Evolutionary conservation across 2,329 filamentous ascomycete species (phyloP), one percentile per base, ranked within the genome.

Genomic region (Fulvia fulva): DNA sequence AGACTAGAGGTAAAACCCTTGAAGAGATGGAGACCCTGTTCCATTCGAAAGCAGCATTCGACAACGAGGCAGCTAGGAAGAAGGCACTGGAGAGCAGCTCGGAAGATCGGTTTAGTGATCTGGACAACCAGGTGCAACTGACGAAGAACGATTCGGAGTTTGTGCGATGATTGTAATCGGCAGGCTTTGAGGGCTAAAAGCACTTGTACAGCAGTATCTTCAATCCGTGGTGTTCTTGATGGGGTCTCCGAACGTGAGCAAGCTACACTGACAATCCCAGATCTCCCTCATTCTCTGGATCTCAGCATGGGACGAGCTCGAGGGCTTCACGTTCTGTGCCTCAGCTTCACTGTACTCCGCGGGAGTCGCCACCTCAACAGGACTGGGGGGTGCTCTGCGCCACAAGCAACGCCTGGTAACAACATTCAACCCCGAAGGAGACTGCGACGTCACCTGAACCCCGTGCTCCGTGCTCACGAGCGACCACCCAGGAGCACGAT

Each of bases 1-100:
- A 77, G 62, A 76, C 74, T 1, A 68, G 70, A 46, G 71, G 71
- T 6, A 64, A 68, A 11, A 70, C 65, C n/a, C 51, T 74, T 21
- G 73, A 75, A 58, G 69, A 73, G 68, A 75, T 67, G 65, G 67
- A 69, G 43, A 63, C 60, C 12, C 59, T 69, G 21, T 69, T 69
- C 55, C 55, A 66, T 12, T 64, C 57, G 11, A 56, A 47, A 51
- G 65, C 65, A 19, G 62, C 65, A 3, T 68, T 67, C 34, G 66
- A 69, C 56, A 63, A 65, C 22, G 65, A 69, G 53, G 58, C 61
- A 37, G 61, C 57, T n/a, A 32, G 63, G 30, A 62, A 44, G 9
- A 63, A 63, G 45, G 61, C 58, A 1, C 21, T 63, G 21, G 61
- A 61, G 34, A 51, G 58, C 21, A 21, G 54, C 9, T 60, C 58